phyloP scores from a whole-genome alignment of 176 grass and related monocot species.

The Pontederia crassipes region DNA sequence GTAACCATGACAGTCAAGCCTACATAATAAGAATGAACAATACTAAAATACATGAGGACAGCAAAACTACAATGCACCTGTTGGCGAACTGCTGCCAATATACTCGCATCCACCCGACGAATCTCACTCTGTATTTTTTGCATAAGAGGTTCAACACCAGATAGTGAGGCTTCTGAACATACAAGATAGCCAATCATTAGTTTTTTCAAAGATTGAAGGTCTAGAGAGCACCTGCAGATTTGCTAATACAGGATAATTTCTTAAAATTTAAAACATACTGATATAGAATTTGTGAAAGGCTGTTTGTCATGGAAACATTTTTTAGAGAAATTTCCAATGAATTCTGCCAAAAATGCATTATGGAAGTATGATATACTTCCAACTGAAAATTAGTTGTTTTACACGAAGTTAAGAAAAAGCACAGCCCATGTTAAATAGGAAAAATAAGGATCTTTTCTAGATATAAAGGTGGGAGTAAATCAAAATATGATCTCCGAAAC shows the following conservation, averaged over 20 bases:
- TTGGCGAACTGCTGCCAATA: conserved; percentile 85
- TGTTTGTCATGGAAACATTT: too few species aligned
- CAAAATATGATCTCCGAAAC: too few species aligned
- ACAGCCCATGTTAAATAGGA: too few species aligned
- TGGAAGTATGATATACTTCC: too few species aligned
- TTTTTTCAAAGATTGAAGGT: neutral
- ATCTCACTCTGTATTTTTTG: conserved; percentile 99
- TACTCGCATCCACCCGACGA: conserved; percentile 87
- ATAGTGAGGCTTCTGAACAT: conserved; percentile 73
- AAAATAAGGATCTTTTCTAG: too few species aligned
- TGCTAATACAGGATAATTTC: neutral
- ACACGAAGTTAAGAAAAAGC: too few species aligned
- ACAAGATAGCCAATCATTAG: conserved; percentile 6
- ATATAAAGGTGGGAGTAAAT: too few species aligned
- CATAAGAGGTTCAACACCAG: conserved; percentile 95
- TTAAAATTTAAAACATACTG: neutral
- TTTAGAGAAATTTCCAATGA: too few species aligned
- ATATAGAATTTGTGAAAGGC: neutral
- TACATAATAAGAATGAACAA: conserved; percentile 3
- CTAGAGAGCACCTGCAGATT: neutral
- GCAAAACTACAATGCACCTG: conserved; percentile 40
- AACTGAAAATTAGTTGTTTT: too few species aligned
- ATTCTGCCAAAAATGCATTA: too few species aligned
- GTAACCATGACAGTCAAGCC: neutral
- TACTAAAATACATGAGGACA: neutral